Percentiles rank a stretch among this genome's conserved stretches.
These are phyloP conservation scores for Barnettozyma populi DNA, from an alignment of 805 yeast species.

Conservation along the genomic window DNA sequence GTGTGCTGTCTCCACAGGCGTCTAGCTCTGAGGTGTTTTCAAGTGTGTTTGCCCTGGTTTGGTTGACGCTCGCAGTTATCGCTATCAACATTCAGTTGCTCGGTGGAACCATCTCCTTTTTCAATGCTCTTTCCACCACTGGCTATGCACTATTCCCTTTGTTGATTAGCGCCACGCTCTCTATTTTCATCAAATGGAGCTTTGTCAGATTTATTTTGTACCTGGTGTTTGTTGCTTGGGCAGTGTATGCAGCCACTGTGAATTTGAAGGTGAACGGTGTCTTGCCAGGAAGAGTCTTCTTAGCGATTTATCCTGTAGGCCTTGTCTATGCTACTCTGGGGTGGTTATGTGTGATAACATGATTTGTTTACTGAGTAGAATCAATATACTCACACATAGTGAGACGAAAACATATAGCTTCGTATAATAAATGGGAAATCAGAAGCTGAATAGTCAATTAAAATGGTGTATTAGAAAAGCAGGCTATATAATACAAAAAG, in stretches of 20 bases:
- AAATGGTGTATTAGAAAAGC: background rate
- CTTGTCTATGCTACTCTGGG: slow-evolving; percentile 56
- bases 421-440: background rate
- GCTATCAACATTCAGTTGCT: slow-evolving; percentile 62
- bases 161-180: slow-evolving; percentile 44
- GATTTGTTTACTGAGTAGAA: background rate
- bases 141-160: slow-evolving; percentile 70
- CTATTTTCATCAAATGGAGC: slow-evolving; percentile 43
- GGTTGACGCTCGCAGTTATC: slow-evolving; percentile 56
- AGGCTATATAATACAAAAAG: background rate
- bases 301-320: slow-evolving; percentile 64
- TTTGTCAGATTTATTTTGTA: slow-evolving; percentile 45
- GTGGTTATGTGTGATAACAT: slow-evolving; percentile 60
- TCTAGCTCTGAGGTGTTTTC: slow-evolving; percentile 51
- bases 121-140: slow-evolving; percentile 63
- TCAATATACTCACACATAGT: too few species aligned
- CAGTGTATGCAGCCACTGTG: slow-evolving; percentile 55
- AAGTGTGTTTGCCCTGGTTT: slow-evolving; percentile 55
- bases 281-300: slow-evolving; percentile 50
- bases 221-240: slow-evolving; percentile 50
- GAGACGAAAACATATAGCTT: too few species aligned
- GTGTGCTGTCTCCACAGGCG: slow-evolving; percentile 24
- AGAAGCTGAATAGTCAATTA: background rate
- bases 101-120: slow-evolving; percentile 55
- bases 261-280: slow-evolving; percentile 61